Conservation (phyloP, 2,329 filamentous ascomycete species). For the Teratosphaeria epicoccoides region DNA sequence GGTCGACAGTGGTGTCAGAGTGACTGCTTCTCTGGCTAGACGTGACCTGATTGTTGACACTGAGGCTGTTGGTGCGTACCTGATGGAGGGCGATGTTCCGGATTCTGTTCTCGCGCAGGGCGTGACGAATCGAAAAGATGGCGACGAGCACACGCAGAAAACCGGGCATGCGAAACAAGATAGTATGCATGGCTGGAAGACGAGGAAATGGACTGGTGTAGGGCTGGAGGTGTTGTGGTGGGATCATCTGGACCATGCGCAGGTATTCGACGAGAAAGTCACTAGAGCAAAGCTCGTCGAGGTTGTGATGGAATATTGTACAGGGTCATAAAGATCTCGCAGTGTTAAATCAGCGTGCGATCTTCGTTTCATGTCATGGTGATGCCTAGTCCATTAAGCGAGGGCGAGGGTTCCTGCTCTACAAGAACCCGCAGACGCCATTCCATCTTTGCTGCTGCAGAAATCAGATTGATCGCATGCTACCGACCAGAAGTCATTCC, state of each 20-base stretch:
- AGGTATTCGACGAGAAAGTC: conserved; percentile 41
- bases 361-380: too few species aligned
- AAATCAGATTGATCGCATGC: too few species aligned
- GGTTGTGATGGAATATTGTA: conserved; percentile 19
- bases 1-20: conserved; percentile 25
- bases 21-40: conserved; percentile 50
- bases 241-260: conserved; percentile 52
- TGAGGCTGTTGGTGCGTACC: conserved; percentile 46
- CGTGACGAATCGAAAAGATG: conserved; percentile 1
- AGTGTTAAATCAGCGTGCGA: too few species aligned
- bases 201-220: conserved; percentile 23
- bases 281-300: conserved; percentile 16
- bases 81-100: conserved; percentile 31
- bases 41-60: conserved; percentile 57
- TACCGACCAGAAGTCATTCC: too few species aligned
- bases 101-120: conserved; percentile 16
- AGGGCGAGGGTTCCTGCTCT: too few species aligned
- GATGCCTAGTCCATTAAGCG: too few species aligned
- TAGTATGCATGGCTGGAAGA: conserved; percentile 9
- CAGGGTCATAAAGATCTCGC: background rate
- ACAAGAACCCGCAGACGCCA: too few species aligned
- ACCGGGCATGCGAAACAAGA: conserved; percentile 22
- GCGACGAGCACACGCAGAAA: too few species aligned
- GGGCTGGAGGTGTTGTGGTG: conserved; percentile 52
- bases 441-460: too few species aligned